Evolutionary conservation across 73 alveolate species (phyloP), one percentile per base, ranked within the genome.

Genomic region (Urostyla sp.): DNA sequence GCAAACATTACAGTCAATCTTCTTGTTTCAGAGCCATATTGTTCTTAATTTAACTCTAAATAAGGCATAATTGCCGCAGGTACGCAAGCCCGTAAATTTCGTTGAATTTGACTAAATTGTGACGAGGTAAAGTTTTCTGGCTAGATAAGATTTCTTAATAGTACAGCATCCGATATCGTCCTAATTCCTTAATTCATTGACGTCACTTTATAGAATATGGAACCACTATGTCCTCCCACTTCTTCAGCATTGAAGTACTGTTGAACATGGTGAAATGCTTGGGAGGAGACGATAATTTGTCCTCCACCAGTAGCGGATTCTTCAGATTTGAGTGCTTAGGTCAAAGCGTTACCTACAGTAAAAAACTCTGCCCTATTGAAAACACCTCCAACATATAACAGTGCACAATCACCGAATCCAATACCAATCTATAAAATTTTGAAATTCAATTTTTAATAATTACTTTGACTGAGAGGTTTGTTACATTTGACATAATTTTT

Each of bases 1-100:
- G 94, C 91, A 74, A 92, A 94, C 97, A 96, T 88, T 23, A 94
- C 90, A 26, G 98, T 94, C 27, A 92, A 91, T 58, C 90, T 72
- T 74, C 99, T 80, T 56, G 94, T 89, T 84, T 96, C 99, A 23
- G 95, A 86, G 30, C 98, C 90, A 94, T 91, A 96, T 63, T 80
- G 61, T 63, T 94, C 99, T 61, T 89, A 80, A 52, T 91, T 94
- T 5, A 91, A 78, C 67, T 96, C 98, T 45, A 96, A 75, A 77
- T 96, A 96, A 72, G 97, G 97, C 72, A 91, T 87, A 30, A 96
- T 81, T 13, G 99, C 98, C 38, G 98, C 95, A 30, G 99, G 99
- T 1, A 96, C 94, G 66, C 89, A 96, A 50, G 92, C 79, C 60
- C 89, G 83, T 60, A 96, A 84, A 66, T 87, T 84, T 37, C 54